Conservation (phyloP, 202 grass and related monocot genomes). For the Setaria viridis region DNA sequence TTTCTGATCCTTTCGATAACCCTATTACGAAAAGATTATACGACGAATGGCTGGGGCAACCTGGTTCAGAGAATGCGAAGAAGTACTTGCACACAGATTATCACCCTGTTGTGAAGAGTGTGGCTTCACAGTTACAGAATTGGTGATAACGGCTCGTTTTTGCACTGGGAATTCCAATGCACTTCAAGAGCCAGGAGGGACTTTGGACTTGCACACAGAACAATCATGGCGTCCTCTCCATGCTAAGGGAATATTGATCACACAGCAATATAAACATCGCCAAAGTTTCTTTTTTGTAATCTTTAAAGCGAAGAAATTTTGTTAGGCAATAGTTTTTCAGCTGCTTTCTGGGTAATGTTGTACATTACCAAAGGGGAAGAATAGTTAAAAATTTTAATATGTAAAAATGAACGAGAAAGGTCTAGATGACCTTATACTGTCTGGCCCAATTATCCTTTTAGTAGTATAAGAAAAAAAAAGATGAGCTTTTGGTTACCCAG, state of each 20-base stretch:
- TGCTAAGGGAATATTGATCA: neutral
- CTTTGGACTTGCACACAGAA: neutral
- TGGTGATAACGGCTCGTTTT: conserved; percentile 56
- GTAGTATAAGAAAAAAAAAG: neutral
- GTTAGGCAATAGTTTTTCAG: conserved; percentile 52
- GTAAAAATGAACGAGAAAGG: conserved; percentile 42
- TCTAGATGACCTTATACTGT: neutral
- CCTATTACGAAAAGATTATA: conserved; percentile 73
- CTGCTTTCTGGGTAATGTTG: conserved; percentile 41
- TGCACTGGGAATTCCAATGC: conserved; percentile 12
- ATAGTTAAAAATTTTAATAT: conserved; percentile 28
- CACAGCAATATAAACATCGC: neutral
- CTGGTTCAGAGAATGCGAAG: conserved; percentile 85
- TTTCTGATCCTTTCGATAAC: conserved; percentile 73
- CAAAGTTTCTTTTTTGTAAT: neutral
- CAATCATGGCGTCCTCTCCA: neutral
- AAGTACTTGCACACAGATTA: conserved; percentile 85
- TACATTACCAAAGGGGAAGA: conserved; percentile 32
- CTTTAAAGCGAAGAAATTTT: conserved; percentile 58
- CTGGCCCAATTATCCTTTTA: neutral
- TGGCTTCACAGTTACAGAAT: conserved; percentile 84
- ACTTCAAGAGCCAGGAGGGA: conserved; percentile 30
- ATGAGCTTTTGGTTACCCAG: neutral
- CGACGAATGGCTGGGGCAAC: conserved; percentile 83
- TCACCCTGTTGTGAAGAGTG: conserved; percentile 86